Evolutionary conservation across 768 basidiomycete genomes (phyloP).

Genomic region (Termitomyces sp.): DNA sequence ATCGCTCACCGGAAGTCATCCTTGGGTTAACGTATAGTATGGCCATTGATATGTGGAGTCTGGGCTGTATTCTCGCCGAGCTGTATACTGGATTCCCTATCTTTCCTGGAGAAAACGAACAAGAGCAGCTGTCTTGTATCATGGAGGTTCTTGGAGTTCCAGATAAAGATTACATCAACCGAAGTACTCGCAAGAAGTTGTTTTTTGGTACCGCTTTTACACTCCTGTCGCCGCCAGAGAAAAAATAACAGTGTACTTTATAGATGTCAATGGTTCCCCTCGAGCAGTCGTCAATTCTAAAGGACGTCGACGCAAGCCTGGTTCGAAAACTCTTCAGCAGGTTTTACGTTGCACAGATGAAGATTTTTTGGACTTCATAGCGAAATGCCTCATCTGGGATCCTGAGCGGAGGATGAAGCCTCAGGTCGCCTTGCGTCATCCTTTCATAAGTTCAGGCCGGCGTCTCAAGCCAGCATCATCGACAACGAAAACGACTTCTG

Average conservation of each 20-base stretch:
- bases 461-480: constrained; percentile 42
- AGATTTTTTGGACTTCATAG: constrained; percentile 93
- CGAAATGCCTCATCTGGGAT: constrained; percentile 98
- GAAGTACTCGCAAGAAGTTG: constrained; percentile 86
- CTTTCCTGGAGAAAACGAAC: constrained; percentile 98
- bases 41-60: constrained; percentile 99
- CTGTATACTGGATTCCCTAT: constrained; percentile 97
- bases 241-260: constrained; percentile 5
- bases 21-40: constrained; percentile 99
- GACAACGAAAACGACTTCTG: constrained; percentile 49
- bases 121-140: constrained; percentile 96
- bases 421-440: constrained; percentile 85
- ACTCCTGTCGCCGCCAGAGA: constrained; percentile 16
- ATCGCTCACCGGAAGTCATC: constrained; percentile 99
- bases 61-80: constrained; percentile 97
- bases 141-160: constrained; percentile 98
- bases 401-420: constrained; percentile 95
- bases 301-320: constrained; percentile 87
- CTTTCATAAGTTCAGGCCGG: constrained; percentile 72
- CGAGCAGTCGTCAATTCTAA: constrained; percentile 95
- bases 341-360: constrained; percentile 92
- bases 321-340: constrained; percentile 82
- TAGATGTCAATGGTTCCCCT: constrained; percentile 91
- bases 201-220: constrained; percentile 72
- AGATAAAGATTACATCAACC: constrained; percentile 91